Evolutionary conservation across 805 yeast genomes (phyloP), one percentile per base, ranked within the genome.

Genomic region (Hanseniaspora opuntiae): DNA sequence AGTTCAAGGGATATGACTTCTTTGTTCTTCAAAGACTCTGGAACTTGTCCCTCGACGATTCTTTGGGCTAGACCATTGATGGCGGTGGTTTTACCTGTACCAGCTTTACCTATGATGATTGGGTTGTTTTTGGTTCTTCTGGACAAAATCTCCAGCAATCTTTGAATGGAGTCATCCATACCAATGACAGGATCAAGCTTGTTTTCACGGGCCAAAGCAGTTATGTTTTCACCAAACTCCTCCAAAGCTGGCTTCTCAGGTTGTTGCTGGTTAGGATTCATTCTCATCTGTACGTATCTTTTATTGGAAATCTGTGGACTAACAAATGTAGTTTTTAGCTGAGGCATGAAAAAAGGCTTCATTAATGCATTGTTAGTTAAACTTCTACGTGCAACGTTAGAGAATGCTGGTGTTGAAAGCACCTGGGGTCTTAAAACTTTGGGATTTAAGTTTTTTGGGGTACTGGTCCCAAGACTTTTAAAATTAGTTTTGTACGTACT

Each of bases 51-150:
- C 54, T 84, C 79, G 9, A 86, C 79, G 48, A 93, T 89, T 61
- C 97, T 73, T 67, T 93, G 97, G 0, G 97, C 97, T 39, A 93
- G 72, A 0, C 97, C 98, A 64, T 93, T 98, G 79, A 93, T 84
- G 55, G 93, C 80, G 7, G 97, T 94, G 0, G 97, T 93, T 67
- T 90, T 90, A 70, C 98, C 98, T 0, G 96, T 94, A 69, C 98
- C 98, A 0, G 98, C 98, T 59, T 85, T 80, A 57, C 98, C 98
- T 41, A 93, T 88, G 53, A 90, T 68, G 1, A 93, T 95, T 0
- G 98, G 98, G 63, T 90, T 90, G 66, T 93, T 93, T 68, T 90
- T 90, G 0, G 97, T 88, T 65, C 97, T 75, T 60, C 98, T 73
- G 1, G 96, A 86, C 45, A 90, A 70, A 47, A 90, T 89, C 65